Evolutionary conservation across 306 rosid genomes (phyloP).

Genomic region (Urtica urens): DNA sequence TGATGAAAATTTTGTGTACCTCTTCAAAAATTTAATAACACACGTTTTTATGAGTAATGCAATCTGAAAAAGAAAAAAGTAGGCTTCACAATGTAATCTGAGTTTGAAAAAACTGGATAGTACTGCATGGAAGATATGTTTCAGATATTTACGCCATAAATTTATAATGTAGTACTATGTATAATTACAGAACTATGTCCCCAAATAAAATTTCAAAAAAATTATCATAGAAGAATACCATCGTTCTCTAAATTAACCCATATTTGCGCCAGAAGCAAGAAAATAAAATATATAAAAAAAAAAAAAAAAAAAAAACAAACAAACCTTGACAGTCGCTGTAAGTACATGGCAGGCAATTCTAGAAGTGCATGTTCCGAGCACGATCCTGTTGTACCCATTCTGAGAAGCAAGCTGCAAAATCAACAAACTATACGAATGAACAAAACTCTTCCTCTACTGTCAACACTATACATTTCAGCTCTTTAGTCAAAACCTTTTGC

Average conservation of each 20-base stretch:
- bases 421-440: conserved; percentile 6
- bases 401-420: conserved; percentile 43
- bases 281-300: not conserved
- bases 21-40: too few species aligned
- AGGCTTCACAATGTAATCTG: too few species aligned
- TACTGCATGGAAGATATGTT: too few species aligned
- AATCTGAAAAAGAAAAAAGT: too few species aligned
- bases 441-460: not conserved
- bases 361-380: conserved; percentile 72
- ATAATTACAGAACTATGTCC: too few species aligned
- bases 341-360: conserved; percentile 80
- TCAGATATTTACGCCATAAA: too few species aligned
- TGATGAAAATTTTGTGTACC: too few species aligned
- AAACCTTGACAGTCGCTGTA: conserved; percentile 80
- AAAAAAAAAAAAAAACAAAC: not conserved
- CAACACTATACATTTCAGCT: conserved; percentile 8
- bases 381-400: conserved; percentile 70
- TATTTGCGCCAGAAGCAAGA: not conserved
- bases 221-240: not conserved
- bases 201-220: too few species aligned
- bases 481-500: conserved; percentile 58
- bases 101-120: too few species aligned
- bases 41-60: too few species aligned
- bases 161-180: too few species aligned
- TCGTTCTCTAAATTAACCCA: not conserved